These are phyloP conservation scores for Ophiocordyceps camponoti-leonardi DNA, from an alignment of 2,329 filamentous ascomycete genomes.

Conservation along the genomic window DNA sequence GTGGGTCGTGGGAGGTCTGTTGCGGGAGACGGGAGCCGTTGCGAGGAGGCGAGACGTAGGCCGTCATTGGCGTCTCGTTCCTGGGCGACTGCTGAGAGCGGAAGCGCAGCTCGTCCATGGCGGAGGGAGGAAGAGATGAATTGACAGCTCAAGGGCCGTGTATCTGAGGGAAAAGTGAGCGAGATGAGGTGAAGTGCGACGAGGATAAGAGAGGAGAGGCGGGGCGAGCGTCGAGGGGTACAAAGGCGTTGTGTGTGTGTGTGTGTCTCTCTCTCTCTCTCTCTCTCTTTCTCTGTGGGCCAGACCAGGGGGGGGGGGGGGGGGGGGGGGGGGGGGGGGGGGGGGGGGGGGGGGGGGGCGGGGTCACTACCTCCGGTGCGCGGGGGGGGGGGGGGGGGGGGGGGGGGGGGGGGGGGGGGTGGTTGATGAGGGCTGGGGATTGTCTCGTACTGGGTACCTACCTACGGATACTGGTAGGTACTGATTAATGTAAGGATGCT, in stretches of 20 bases:
- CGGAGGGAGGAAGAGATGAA: constrained; percentile 16
- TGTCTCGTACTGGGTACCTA: no score
- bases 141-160: constrained; percentile 14
- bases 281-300: constrained; percentile 5
- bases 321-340: no score
- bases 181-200: constrained; percentile 9
- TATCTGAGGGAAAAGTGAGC: constrained; percentile 12
- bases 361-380: no score
- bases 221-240: constrained; percentile 6
- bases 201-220: constrained; percentile 12
- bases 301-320: constrained; percentile 1
- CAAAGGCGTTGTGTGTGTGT: not conserved
- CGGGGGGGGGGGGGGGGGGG: not conserved
- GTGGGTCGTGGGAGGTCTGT: constrained; percentile 40
- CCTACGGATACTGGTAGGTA: no score
- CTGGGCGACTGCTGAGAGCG: constrained; percentile 60
- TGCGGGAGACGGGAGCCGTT: constrained; percentile 47
- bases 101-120: constrained; percentile 66
- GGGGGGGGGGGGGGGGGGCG: no score
- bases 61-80: constrained; percentile 58
- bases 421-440: no score
- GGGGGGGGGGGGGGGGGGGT: no score
- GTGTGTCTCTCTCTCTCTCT: not conserved
- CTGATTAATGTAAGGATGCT: no score
- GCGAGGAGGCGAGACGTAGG: constrained; percentile 57